phyloP scores from a whole-genome alignment of 352 stramenopile species.

The Phytopythium cucurbitacearum region DNA sequence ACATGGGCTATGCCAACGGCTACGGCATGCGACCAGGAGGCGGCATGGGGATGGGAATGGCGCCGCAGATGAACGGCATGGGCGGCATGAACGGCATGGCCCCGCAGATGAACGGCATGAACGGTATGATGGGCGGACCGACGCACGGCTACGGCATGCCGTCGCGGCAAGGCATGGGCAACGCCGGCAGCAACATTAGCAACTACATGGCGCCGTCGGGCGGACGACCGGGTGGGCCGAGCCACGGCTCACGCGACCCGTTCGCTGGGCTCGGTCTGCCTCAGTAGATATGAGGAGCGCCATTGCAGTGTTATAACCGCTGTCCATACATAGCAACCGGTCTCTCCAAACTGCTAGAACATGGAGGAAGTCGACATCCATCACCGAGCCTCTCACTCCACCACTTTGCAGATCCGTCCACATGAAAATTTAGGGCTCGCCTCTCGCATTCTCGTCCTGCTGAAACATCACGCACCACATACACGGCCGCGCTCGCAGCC shows the following conservation, averaged over 20 bases:
- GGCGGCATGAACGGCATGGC: slow-evolving; percentile 18
- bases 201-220: slow-evolving; percentile 32
- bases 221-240: slow-evolving; percentile 6
- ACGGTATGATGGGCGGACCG: slow-evolving; percentile 24
- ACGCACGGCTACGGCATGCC: slow-evolving; percentile 18
- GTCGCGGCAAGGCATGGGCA: slow-evolving; percentile 24
- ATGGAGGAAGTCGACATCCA: too few species aligned
- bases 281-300: slow-evolving; percentile 6
- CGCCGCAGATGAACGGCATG: slow-evolving; percentile 11
- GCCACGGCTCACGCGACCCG: slow-evolving; percentile 29
- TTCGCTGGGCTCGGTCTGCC: slow-evolving; percentile 75
- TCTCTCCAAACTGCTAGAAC: too few species aligned
- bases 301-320: too few species aligned
- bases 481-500: too few species aligned
- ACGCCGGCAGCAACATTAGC: slow-evolving; percentile 38
- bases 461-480: too few species aligned
- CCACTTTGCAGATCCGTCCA: too few species aligned
- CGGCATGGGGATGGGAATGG: slow-evolving; percentile 20
- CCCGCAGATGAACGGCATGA: slow-evolving; percentile 19
- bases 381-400: too few species aligned
- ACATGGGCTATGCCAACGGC: slow-evolving; percentile 19
- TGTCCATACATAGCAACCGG: too few species aligned
- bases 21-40: slow-evolving; percentile 17
- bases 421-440: too few species aligned
- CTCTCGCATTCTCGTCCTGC: too few species aligned